Evolutionary conservation across 148 eudicot species (phyloP).

Genomic region (Heliosperma pusillum): DNA sequence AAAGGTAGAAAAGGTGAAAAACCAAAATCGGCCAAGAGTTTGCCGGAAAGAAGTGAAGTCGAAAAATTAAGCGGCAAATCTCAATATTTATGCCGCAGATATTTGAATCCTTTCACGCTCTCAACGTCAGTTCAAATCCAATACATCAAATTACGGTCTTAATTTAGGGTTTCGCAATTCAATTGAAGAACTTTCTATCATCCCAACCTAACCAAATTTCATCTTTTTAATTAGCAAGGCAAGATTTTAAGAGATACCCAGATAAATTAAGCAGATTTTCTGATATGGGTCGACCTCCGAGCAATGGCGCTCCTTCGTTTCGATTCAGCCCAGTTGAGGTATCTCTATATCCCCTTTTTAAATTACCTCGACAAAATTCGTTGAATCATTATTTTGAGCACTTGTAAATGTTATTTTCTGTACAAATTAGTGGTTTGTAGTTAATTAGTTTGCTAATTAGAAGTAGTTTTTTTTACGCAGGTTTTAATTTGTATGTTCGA

Average conservation of each 20-base stretch:
- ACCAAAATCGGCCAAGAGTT: neutral
- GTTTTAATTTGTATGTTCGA: neutral
- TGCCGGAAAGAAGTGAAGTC: neutral
- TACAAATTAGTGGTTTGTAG: neutral
- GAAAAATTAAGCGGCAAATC: neutral
- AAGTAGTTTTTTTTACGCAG: neutral
- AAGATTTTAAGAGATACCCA: slow-evolving; percentile 1
- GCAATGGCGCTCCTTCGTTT: slow-evolving; percentile 80
- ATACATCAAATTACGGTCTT: neutral
- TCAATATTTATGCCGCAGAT: neutral
- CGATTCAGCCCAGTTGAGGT: slow-evolving; percentile 70
- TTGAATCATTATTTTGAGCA: neutral
- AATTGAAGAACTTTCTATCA: neutral
- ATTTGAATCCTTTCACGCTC: neutral
- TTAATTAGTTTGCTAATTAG: neutral
- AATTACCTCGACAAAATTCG: neutral
- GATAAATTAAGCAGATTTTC: slow-evolving; percentile 3
- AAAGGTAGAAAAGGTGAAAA: too few species aligned
- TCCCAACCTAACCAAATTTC: neutral
- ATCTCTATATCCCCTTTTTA: neutral
- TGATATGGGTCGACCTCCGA: slow-evolving; percentile 76
- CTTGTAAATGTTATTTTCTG: neutral
- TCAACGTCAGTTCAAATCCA: neutral
- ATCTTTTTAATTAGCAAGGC: neutral
- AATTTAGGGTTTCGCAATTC: slow-evolving; percentile 10